Conservation (phyloP, 2,329 filamentous ascomycete genomes). For the Orbilia ellipsospora region DNA sequence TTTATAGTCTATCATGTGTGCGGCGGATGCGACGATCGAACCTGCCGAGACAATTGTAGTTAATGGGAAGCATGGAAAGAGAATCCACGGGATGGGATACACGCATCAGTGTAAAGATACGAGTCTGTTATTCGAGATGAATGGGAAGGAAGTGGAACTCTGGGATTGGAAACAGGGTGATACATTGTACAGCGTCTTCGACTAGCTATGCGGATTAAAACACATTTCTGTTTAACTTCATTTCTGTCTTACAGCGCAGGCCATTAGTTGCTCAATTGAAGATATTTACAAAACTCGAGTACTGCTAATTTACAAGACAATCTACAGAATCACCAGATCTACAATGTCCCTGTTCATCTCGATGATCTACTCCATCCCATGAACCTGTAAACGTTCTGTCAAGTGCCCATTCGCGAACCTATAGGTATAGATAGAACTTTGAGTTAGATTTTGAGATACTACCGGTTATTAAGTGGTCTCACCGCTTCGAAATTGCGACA, state of each 20-base stretch:
- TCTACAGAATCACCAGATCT: constrained; percentile 23
- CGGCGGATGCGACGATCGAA: constrained; percentile 22
- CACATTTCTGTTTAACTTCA: background rate
- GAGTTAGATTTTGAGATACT: too few species aligned
- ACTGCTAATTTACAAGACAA: constrained; percentile 12
- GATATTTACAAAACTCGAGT: constrained; percentile 1
- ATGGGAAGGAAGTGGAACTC: constrained; percentile 18
- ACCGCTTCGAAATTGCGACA: constrained; percentile 26
- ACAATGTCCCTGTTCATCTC: constrained; percentile 27
- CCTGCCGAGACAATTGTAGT: constrained; percentile 19
- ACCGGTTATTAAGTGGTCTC: background rate
- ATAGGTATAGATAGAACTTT: too few species aligned
- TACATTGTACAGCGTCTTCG: constrained; percentile 26
- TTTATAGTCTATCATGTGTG: constrained; percentile 20
- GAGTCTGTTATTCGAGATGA: constrained; percentile 22
- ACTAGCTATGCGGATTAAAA: background rate
- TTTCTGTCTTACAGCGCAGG: too few species aligned
- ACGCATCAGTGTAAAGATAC: constrained; percentile 30
- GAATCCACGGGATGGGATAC: constrained; percentile 36
- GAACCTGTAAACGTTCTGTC: constrained; percentile 22
- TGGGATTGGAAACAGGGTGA: constrained; percentile 31
- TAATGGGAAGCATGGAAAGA: constrained; percentile 23
- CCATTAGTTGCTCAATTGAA: background rate
- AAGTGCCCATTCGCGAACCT: constrained; percentile 26
- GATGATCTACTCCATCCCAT: constrained; percentile 24